phyloP scores from a whole-genome alignment of 83 land plant genomes.

The Picea engelmannii region DNA sequence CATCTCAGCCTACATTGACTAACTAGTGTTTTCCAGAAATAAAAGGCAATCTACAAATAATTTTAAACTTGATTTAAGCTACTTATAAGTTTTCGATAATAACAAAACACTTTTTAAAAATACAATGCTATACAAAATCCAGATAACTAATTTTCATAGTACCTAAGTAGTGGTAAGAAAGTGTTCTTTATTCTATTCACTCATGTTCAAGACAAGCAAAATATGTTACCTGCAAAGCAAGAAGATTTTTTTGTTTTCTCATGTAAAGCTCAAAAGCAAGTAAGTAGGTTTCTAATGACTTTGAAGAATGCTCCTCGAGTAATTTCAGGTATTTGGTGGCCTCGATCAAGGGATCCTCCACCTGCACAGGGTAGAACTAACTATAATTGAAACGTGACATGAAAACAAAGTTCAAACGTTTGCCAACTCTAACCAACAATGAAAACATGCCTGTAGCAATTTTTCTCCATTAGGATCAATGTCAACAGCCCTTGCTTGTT shows the following conservation, averaged over 20 bases:
- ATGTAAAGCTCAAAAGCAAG: constrained; percentile 83
- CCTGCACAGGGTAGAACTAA: constrained; percentile 36
- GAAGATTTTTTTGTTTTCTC: constrained; percentile 79
- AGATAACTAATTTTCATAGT: no score
- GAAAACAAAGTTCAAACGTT: background rate
- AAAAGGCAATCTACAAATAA: no score
- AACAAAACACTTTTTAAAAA: no score
- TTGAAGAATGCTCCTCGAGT: constrained; percentile 77
- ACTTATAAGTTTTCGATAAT: no score
- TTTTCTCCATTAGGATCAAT: constrained; percentile 95
- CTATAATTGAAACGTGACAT: constrained; percentile 8
- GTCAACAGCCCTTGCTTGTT: constrained; percentile 70
- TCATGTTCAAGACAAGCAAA: background rate
- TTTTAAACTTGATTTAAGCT: no score
- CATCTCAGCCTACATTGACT: no score
- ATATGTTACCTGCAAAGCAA: constrained; percentile 82
- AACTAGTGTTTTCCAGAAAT: no score
- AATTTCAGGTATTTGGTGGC: constrained; percentile 90
- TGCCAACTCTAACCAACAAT: background rate
- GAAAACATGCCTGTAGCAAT: constrained; percentile 58
- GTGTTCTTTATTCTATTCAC: no score
- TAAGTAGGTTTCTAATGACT: constrained; percentile 82
- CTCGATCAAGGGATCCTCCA: constrained; percentile 85
- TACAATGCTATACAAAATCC: no score
- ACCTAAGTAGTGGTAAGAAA: no score